Evolutionary conservation across 2,329 filamentous ascomycete species (phyloP).

Genomic region (Hypoxylon sp.): DNA sequence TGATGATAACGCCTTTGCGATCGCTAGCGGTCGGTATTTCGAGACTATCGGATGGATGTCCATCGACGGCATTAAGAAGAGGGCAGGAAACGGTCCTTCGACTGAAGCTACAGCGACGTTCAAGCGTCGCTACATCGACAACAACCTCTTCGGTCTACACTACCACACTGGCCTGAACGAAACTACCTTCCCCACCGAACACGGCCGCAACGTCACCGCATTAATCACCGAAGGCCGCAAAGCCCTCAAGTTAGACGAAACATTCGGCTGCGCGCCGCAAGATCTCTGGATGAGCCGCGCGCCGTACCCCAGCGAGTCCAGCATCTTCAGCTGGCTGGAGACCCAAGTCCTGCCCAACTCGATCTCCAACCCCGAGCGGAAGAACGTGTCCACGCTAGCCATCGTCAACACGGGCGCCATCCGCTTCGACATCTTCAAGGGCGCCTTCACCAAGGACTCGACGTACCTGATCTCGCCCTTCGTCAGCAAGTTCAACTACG

Average conservation of each 20-base stretch:
- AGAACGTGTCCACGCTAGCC: constrained; percentile 75
- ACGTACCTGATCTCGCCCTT: constrained; percentile 92
- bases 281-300: constrained; percentile 86
- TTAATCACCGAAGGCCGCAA: constrained; percentile 79
- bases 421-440: constrained; percentile 95
- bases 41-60: constrained; percentile 97
- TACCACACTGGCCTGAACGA: constrained; percentile 83
- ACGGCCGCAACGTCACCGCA: constrained; percentile 78
- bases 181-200: constrained; percentile 80
- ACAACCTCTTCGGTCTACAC: constrained; percentile 87
- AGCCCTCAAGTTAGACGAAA: constrained; percentile 78
- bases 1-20: constrained; percentile 81
- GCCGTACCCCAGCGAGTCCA: constrained; percentile 79
- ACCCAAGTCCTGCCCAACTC: constrained; percentile 79
- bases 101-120: constrained; percentile 69
- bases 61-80: constrained; percentile 73
- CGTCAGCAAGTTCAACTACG: constrained; percentile 80
- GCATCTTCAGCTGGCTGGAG: constrained; percentile 86
- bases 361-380: constrained; percentile 69
- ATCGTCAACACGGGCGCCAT: constrained; percentile 92
- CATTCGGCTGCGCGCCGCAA: constrained; percentile 86
- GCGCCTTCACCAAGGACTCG: constrained; percentile 88
- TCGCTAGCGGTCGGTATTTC: constrained; percentile 92
- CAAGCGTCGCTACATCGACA: constrained; percentile 89
- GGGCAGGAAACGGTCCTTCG: constrained; percentile 51